phyloP scores from a whole-genome alignment of 306 rosid genomes.

The Pyrus communis region DNA sequence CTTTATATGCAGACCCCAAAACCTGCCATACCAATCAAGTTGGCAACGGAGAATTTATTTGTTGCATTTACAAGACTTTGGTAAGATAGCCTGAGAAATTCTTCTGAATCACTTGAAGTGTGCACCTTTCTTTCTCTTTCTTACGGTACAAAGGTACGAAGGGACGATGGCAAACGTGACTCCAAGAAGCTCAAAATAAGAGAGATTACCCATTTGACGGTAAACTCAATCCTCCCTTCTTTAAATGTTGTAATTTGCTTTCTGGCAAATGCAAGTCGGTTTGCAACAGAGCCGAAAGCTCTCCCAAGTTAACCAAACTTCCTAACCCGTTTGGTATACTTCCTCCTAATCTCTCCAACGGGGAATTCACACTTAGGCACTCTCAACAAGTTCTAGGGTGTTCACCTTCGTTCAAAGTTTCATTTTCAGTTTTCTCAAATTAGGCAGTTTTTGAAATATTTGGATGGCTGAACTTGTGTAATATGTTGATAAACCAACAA shows the following conservation, averaged over 20 bases:
- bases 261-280: not conserved
- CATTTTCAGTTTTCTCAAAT: too few species aligned
- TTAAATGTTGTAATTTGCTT: not conserved
- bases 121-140: not conserved
- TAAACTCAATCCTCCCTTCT: not conserved
- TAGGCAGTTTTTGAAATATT: not conserved
- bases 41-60: conserved; percentile 9
- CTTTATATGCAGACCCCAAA: not conserved
- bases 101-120: not conserved
- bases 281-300: not conserved
- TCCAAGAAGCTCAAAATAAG: not conserved
- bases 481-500: not conserved
- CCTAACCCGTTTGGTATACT: not conserved
- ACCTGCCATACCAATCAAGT: conserved; percentile 17
- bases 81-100: not conserved
- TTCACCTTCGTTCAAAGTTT: too few species aligned
- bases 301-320: not conserved
- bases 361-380: not conserved
- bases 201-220: not conserved
- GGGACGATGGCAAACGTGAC: not conserved
- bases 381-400: too few species aligned
- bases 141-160: not conserved
- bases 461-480: not conserved
- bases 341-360: not conserved
- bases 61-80: not conserved